Evolutionary conservation across 495 filamentous ascomycete genomes (phyloP).

Genomic region (Platismatia glauca): DNA sequence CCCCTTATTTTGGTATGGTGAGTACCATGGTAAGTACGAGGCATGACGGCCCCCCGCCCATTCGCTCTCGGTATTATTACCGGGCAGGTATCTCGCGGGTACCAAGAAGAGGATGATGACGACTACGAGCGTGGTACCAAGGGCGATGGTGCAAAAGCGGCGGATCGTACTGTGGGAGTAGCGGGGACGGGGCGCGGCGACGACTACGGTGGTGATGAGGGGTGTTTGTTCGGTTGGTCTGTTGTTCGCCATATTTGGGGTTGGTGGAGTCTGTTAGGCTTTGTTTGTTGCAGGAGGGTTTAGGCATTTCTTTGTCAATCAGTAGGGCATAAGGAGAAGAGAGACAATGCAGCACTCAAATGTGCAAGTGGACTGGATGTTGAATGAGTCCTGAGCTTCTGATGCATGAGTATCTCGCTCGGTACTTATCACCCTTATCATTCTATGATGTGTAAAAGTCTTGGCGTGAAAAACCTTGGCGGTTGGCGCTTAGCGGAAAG

Average conservation of each 20-base stretch:
- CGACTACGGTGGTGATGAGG: conserved; percentile 48
- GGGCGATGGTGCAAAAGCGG: conserved; percentile 60
- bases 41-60: conserved; percentile 30
- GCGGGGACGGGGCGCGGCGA: conserved; percentile 45
- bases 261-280: background rate
- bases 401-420: too few relatives aligned
- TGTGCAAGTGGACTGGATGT: background rate
- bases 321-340: background rate
- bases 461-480: too few relatives aligned
- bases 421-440: too few relatives aligned
- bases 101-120: conserved; percentile 54
- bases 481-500: too few relatives aligned
- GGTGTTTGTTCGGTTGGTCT: conserved; percentile 47
- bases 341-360: background rate
- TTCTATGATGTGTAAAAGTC: too few relatives aligned
- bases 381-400: too few relatives aligned
- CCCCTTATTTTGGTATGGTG: conserved; percentile 42
- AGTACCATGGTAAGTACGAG: conserved; percentile 35
- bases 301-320: background rate
- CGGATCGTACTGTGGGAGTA: conserved; percentile 62
- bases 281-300: background rate
- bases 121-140: conserved; percentile 48
- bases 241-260: background rate
- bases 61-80: conserved; percentile 31
- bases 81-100: conserved; percentile 34